Conservation (phyloP, 163 green algal species). For the Chlorella variabilis region DNA sequence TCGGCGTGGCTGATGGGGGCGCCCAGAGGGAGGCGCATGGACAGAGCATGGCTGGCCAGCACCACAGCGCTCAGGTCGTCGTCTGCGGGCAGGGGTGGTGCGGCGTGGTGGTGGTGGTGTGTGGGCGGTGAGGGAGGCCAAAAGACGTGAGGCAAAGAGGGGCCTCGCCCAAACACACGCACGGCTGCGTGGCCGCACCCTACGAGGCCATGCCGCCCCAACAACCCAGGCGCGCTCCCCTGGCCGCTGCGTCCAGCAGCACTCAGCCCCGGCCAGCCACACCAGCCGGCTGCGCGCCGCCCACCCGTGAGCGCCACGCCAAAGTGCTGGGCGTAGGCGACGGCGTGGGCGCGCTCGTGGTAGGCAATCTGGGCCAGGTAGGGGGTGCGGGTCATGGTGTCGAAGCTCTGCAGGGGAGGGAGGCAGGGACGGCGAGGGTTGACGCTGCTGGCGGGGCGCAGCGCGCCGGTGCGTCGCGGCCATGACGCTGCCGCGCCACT, state of each 20-base stretch:
- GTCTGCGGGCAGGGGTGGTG: background rate
- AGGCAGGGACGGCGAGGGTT: background rate
- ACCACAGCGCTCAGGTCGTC: conserved; percentile 28
- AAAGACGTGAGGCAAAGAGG: background rate
- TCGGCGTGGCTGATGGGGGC: conserved; percentile 19
- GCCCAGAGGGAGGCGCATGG: conserved; percentile 27
- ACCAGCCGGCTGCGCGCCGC: too few relatives aligned
- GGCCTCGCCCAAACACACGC: too few relatives aligned
- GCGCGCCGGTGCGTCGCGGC: too few relatives aligned
- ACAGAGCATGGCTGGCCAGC: conserved; percentile 6
- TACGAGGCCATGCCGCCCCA: too few relatives aligned
- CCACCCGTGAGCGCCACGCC: conserved; percentile 7
- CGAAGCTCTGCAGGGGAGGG: conserved; percentile 23
- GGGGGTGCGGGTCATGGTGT: conserved; percentile 1
- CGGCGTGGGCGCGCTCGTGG: background rate
- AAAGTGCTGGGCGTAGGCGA: conserved; percentile 29
- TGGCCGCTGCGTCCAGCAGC: too few relatives aligned
- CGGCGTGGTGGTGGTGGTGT: too few relatives aligned
- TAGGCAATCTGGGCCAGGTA: background rate
- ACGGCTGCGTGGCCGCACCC: too few relatives aligned
- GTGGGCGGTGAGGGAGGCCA: too few relatives aligned
- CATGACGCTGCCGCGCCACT: background rate
- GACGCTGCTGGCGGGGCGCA: too few relatives aligned
- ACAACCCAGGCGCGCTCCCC: too few relatives aligned
- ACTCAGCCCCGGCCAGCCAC: background rate